A percentile compares a stretch with the other conserved stretches of the same genome.
phyloP scores from a whole-genome alignment of 2,329 filamentous ascomycete species.

The Aspergillus amoenus region DNA sequence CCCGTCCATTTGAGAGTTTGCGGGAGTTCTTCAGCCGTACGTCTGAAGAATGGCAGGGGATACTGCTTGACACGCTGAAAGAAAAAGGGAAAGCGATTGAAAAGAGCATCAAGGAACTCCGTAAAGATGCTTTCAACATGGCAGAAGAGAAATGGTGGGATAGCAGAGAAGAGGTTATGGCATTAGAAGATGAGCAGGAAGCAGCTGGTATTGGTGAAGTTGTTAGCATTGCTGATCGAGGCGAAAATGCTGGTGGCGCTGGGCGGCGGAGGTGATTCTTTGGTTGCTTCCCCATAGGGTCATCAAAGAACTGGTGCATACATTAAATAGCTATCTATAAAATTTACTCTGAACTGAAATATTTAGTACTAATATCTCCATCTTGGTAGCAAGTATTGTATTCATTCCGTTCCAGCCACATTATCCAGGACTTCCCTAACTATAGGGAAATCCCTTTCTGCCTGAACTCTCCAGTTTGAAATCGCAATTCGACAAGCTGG shows the following conservation, averaged over 20 bases:
- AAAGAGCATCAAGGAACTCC: constrained; percentile 83
- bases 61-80: constrained; percentile 72
- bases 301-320: not conserved
- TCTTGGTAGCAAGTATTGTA: not conserved
- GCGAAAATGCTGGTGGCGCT: constrained; percentile 50
- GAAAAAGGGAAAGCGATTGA: constrained; percentile 59
- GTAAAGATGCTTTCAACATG: constrained; percentile 83
- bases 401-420: constrained; percentile 37
- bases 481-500: constrained; percentile 81
- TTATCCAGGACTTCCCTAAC: constrained; percentile 62
- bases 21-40: constrained; percentile 91
- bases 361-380: not conserved
- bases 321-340: not conserved
- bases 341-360: not conserved
- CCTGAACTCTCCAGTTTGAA: constrained; percentile 77
- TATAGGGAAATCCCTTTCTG: constrained; percentile 64
- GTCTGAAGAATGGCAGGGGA: constrained; percentile 84
- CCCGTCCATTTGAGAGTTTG: constrained; percentile 80
- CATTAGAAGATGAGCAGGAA: constrained; percentile 92
- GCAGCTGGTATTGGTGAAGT: constrained; percentile 93
- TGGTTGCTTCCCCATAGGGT: not conserved
- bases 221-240: constrained; percentile 77
- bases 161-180: constrained; percentile 87
- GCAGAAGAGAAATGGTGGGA: constrained; percentile 99
- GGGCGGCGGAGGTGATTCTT: constrained; percentile 43